Base-by-base conservation (phyloP, 2,329 filamentous ascomycete genomes). In the Endoconidiophora polonica region DNA sequence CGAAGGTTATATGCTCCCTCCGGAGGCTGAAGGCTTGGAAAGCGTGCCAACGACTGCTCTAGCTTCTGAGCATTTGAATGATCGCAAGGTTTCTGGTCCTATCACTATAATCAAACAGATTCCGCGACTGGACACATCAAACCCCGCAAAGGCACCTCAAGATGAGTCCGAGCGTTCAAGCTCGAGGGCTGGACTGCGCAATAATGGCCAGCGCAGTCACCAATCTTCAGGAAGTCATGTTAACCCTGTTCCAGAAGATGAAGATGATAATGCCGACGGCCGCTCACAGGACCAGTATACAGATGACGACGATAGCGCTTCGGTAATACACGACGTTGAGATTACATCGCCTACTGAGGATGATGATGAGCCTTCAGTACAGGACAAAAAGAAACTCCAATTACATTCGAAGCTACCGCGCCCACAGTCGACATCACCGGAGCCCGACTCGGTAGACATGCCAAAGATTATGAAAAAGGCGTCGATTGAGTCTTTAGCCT, bases 1-100 rank as follows among this genome's bases (percentile, higher is more conserved):
- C 46, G 91, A 96, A 66, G 95, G 93, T 62, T 95, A 96, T 67
- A 96, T 93, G 54, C 79, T 98, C 42, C 90, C 91, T 1, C 78
- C 84, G 2, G 90, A 96, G 64, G 90, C 91, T 3, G 90, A 96
- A 64, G 90, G 88, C 0, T 67, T 86, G 2, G 85, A 90, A 55
- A 36, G 53, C 6, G 39, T 42, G 24, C 24, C 45, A 24, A 22
- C 42, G 16, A n/a, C 52, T 14, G 29, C 29, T 20, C 37, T 43
- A 14, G 38, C 29, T 5, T 22, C 43, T 4, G 48, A 42, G 22
- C 22, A 66, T 68, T 12, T 61, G 60, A 2, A 53, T 60, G 52
- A 50, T 29, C 47, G 44, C 12, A 47, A 48, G 44, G 52, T 48
- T 7, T 50, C 52, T 6, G 52, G 16, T 42, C 61, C 5, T 63